Evolutionary conservation across 2,329 filamentous ascomycete species (phyloP), one percentile per base, ranked within the genome.

Genomic region (Claviceps cyperi): DNA sequence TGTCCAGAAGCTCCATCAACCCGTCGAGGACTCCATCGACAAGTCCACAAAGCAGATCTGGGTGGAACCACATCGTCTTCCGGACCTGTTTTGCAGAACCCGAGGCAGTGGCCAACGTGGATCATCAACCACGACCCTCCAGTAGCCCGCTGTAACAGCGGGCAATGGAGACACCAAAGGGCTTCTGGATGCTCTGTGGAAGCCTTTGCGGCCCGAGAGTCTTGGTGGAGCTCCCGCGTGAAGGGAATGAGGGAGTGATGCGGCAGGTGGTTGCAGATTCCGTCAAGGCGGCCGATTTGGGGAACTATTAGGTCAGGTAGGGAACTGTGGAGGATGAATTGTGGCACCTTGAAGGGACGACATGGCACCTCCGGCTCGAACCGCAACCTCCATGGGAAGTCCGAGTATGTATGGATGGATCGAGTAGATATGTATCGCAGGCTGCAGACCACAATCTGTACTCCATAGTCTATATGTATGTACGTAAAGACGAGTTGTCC

Each of bases 31-130:
- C 50, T 54, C 49, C 51, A 50, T 51, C 45, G 36, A 24, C 45
- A 48, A 32, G 38, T 51, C 50, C 56, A 57, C 56, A 56, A 51
- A 51, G 49, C 55, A 58, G 57, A 58, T 58, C 55, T 53, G 28
- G 43, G 54, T 56, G 56, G 56, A 52, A 53, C 57, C 51, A 53
- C 55, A 48, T 48, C 43, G 40, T 48, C 51, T 51, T 53, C 22
- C 50, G 49, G 49, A 51, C 48, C 46, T 51, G 52, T 54, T 53
- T 51, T 50, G 39, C 40, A 50, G 43, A 32, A 43, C 40, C 50
- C 52, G 38, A 51, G 50, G 47, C 43, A 52, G 47, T 35, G 40
- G 50, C 46, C 52, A 50, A 50, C 49, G 48, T 51, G 21, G 36
- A 44, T 41, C 40, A 15, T 43, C 21, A 43, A 43, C 19, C 46